Percentiles rank a stretch among this genome's conserved stretches.
Evolutionary conservation across 495 filamentous ascomycete genomes (phyloP).

Genomic region (Parachaetomium inaequale): DNA sequence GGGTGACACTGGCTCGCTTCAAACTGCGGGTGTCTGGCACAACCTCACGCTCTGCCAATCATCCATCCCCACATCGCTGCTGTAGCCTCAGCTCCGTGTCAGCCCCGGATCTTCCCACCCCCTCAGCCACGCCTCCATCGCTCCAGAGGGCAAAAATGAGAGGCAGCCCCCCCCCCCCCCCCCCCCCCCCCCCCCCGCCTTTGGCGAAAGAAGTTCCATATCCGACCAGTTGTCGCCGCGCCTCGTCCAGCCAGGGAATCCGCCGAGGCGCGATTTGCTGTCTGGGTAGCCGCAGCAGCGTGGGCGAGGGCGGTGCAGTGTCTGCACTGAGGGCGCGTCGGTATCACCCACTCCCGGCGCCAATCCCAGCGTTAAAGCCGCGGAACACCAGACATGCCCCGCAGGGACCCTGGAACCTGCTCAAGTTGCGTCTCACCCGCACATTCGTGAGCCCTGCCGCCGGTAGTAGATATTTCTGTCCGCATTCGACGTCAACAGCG

Average conservation of each 20-base stretch:
- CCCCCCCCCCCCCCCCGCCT: not conserved
- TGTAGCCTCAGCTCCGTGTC: not conserved
- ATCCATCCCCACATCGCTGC: not conserved
- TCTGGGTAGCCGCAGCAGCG: not conserved
- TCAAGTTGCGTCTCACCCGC: not conserved
- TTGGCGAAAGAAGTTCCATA: not conserved
- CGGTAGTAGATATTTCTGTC: not conserved
- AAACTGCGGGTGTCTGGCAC: not conserved
- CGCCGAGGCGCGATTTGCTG: not conserved
- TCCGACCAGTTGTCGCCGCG: not conserved
- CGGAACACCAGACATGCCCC: not conserved
- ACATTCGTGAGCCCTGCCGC: not conserved
- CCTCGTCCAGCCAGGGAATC: too few relatives aligned
- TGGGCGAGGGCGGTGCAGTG: not conserved
- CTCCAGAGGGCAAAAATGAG: not conserved
- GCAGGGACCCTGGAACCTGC: too few relatives aligned
- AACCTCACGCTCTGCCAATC: not conserved
- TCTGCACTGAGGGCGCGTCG: too few relatives aligned
- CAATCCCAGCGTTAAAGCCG: not conserved
- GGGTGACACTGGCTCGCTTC: not conserved
- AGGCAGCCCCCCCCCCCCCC: not conserved
- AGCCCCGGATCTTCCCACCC: not conserved
- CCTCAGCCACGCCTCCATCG: too few relatives aligned
- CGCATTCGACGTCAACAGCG: not conserved
- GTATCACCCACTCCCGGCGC: too few relatives aligned